Evolutionary conservation across 2,329 filamentous ascomycete species (phyloP).

Genomic region (Phialocephala subalpina): DNA sequence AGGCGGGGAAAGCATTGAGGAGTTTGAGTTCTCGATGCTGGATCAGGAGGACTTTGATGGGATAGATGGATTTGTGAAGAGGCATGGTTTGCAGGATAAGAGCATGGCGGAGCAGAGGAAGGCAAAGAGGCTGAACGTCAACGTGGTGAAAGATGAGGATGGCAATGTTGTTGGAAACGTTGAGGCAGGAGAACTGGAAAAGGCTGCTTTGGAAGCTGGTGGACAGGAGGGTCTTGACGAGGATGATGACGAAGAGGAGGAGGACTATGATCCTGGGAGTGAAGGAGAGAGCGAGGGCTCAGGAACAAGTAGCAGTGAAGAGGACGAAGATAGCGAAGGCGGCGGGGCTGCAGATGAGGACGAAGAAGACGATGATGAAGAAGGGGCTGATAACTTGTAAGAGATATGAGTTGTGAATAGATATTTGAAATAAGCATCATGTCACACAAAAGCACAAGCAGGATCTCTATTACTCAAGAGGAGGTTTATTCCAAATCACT

Average conservation of each 20-base stretch:
- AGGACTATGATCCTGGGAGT: conserved; percentile 50
- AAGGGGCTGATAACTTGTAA: conserved; percentile 16
- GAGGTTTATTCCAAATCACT: too few species aligned
- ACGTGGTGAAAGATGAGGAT: conserved; percentile 52
- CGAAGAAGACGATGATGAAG: conserved; percentile 34
- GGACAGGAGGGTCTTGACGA: conserved; percentile 71
- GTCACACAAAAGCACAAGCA: too few species aligned
- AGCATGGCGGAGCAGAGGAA: conserved; percentile 75
- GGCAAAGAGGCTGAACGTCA: conserved; percentile 68
- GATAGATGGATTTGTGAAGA: conserved; percentile 70
- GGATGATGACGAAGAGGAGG: conserved; percentile 64
- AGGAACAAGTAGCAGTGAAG: conserved; percentile 34
- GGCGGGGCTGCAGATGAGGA: conserved; percentile 47
- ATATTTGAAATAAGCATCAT: not conserved
- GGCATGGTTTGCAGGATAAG: conserved; percentile 68
- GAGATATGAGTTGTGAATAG: not conserved
- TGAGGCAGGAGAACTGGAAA: conserved; percentile 45
- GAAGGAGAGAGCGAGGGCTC: conserved; percentile 41
- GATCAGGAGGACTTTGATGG: conserved; percentile 73
- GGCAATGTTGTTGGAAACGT: conserved; percentile 50
- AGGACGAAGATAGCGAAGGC: conserved; percentile 44
- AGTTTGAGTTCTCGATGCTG: conserved; percentile 73
- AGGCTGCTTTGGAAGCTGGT: conserved; percentile 45
- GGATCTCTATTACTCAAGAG: too few species aligned
- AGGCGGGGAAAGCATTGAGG: conserved; percentile 57